Base-by-base conservation (phyloP, 352 stramenopile species). In the Globisporangium iwayamae region DNA sequence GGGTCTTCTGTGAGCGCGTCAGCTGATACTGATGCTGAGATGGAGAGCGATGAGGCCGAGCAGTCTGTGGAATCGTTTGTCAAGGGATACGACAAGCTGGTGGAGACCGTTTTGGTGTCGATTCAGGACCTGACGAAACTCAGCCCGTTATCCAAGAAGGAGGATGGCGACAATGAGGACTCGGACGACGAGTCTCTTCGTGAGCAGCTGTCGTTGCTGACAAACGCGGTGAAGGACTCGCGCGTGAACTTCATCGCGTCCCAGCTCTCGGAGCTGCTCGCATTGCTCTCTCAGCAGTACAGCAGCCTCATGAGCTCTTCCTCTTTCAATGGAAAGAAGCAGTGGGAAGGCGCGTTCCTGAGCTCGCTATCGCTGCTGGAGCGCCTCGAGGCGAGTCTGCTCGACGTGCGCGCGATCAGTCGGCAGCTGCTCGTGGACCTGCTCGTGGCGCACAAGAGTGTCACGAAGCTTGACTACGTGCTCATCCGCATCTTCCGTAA, bases 391-490 rank as follows among this genome's bases (percentile, higher is more conserved):
- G 67, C 78, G n/a, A 84, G 73, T 38, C 59, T 94, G 22, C 11
- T 82, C 28, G 74, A 92, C 58, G 59, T 96, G 22, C 83, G 80
- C 61, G 84, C 73, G 34, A 93, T 93, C 53, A 94, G 82, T 67
- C 83, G 85, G 4, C 87, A 96, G 59, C 60, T 95, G 16, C 62
- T 96, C 6, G 70, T 85, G 45, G 85, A 96, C 63, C 73, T 90
- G 51, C 66, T 97, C 1, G 84, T 93, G 30, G 79, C 82, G 1
- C 91, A 98, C 76, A 94, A 96, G 65, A 90, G 88, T 66, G 87
- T 96, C 48, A 85, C 89, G 32, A 99, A 99, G 75, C 71, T 99
- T 2, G 73, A 97, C 53, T 99, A 98, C 67, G 83, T 99, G 14
- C 68, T 98, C 16, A 65, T 99, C 1, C 88, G 97, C 38, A 90